Evolutionary conservation across 345 rosid genomes (phyloP).

Genomic region (Aquilaria sinensis): DNA sequence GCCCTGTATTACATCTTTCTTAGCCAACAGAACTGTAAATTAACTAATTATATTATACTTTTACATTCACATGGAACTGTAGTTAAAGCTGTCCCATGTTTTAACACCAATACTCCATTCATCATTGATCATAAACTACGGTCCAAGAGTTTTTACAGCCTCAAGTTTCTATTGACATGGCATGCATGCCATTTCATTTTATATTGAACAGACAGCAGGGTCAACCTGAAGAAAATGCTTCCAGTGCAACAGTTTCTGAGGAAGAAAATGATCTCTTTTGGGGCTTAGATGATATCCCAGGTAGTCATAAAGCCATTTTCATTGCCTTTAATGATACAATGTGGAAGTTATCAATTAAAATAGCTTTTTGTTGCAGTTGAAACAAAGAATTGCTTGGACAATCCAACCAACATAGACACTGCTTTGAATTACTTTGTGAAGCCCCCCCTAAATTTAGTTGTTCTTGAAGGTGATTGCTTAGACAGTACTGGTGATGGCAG

Average conservation of each 20-base stretch:
- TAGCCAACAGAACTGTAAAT: too few relatives aligned
- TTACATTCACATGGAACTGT: too few relatives aligned
- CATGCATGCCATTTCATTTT: not conserved
- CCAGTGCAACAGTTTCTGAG: slow-evolving; percentile 26
- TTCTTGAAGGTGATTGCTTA: slow-evolving; percentile 90
- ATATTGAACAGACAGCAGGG: slow-evolving; percentile 51
- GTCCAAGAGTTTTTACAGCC: too few relatives aligned
- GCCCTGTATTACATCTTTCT: too few relatives aligned
- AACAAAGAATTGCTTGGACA: slow-evolving; percentile 64
- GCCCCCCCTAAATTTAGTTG: slow-evolving; percentile 93
- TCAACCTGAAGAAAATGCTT: slow-evolving; percentile 40
- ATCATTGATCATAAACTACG: too few relatives aligned
- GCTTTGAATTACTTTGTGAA: slow-evolving; percentile 58
- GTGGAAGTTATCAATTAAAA: slow-evolving; percentile 6
- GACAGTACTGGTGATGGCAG: slow-evolving; percentile 70
- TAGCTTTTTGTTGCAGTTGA: slow-evolving; percentile 47
- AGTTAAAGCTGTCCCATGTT: too few relatives aligned
- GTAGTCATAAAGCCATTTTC: slow-evolving; percentile 22
- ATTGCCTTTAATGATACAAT: slow-evolving; percentile 4
- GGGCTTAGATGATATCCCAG: slow-evolving; percentile 73
- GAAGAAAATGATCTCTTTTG: slow-evolving; percentile 75
- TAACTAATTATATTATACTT: too few relatives aligned
- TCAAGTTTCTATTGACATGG: too few relatives aligned
- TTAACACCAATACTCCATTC: not conserved
- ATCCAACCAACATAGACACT: slow-evolving; percentile 45